phyloP scores from a whole-genome alignment of 179 eudicot genomes.

The Corrigiola litoralis region DNA sequence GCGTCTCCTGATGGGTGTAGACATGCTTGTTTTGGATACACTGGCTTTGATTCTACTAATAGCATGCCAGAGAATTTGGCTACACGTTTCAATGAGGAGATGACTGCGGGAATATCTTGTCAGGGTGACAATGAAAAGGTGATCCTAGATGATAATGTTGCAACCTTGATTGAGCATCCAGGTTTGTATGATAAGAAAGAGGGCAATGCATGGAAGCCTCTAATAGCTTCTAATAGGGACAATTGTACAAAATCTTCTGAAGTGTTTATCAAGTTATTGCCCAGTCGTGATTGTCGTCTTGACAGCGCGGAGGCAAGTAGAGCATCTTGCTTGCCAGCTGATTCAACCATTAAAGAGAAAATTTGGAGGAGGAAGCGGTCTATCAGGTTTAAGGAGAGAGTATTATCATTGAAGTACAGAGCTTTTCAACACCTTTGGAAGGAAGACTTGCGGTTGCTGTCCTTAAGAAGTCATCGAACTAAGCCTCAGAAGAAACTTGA shows the following conservation, averaged over 20 bases:
- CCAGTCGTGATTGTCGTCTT: slow-evolving; percentile 23
- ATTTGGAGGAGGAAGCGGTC: slow-evolving; percentile 48
- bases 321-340: slow-evolving; percentile 25
- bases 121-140: slow-evolving; percentile 23
- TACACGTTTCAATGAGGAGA: slow-evolving; percentile 21
- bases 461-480: slow-evolving; percentile 46
- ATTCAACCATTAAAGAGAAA: slow-evolving; percentile 38
- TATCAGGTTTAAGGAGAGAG: slow-evolving; percentile 57
- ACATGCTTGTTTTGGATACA: slow-evolving; percentile 12
- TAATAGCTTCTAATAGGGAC: slow-evolving; percentile 55
- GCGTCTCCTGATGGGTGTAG: slow-evolving; percentile 14
- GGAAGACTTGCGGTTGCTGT: slow-evolving; percentile 63
- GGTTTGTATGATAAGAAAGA: slow-evolving; percentile 19
- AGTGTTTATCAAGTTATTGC: slow-evolving; percentile 47
- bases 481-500: slow-evolving; percentile 72
- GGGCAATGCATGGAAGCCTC: slow-evolving; percentile 28
- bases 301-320: slow-evolving; percentile 16
- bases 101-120: slow-evolving; percentile 16
- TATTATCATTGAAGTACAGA: slow-evolving; percentile 57
- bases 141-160: slow-evolving; percentile 1
- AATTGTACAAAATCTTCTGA: slow-evolving; percentile 51
- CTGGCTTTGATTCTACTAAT: slow-evolving; percentile 15
- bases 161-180: not conserved
- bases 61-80: slow-evolving; percentile 18
- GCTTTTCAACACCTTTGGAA: slow-evolving; percentile 76